Evolutionary conservation across 139 green algal species (phyloP).

Genomic region (Zygnema circumcarinatum): DNA sequence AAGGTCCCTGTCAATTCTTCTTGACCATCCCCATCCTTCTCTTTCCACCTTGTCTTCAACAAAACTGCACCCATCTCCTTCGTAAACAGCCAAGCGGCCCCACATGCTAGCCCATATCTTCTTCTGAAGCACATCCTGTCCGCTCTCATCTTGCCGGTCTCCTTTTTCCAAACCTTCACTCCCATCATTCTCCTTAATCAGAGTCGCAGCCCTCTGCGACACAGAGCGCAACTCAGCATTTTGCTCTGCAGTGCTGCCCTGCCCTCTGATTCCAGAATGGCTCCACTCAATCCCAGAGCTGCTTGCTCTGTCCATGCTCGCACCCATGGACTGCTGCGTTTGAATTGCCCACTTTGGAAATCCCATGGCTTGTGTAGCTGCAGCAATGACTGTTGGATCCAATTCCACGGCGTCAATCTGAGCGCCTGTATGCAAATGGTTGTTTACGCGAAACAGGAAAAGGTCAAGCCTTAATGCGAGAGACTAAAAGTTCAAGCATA

Average conservation of each 20-base stretch:
- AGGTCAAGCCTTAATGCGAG: background rate
- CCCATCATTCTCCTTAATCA: background rate
- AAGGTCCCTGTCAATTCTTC: background rate
- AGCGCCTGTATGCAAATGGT: background rate
- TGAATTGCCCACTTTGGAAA: conserved; percentile 38
- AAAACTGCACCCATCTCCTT: background rate
- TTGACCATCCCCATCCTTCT: background rate
- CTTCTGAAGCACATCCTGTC: background rate
- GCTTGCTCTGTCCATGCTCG: background rate
- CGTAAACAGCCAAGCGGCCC: conserved; percentile 23
- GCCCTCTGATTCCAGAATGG: background rate
- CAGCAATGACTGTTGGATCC: conserved; percentile 66
- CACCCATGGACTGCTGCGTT: conserved; percentile 22
- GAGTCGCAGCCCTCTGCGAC: background rate
- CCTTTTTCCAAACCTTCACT: background rate
- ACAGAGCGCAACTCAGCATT: background rate
- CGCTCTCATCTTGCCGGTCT: background rate
- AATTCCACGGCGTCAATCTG: conserved; percentile 69
- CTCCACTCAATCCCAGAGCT: background rate
- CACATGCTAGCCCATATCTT: conserved; percentile 12
- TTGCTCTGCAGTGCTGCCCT: background rate
- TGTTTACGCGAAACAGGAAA: background rate
- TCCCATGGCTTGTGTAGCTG: conserved; percentile 66
- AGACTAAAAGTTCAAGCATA: background rate
- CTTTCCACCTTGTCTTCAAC: conserved; percentile 40